Evolutionary conservation across 345 rosid species (phyloP).

Genomic region (Heritiera littoralis): DNA sequence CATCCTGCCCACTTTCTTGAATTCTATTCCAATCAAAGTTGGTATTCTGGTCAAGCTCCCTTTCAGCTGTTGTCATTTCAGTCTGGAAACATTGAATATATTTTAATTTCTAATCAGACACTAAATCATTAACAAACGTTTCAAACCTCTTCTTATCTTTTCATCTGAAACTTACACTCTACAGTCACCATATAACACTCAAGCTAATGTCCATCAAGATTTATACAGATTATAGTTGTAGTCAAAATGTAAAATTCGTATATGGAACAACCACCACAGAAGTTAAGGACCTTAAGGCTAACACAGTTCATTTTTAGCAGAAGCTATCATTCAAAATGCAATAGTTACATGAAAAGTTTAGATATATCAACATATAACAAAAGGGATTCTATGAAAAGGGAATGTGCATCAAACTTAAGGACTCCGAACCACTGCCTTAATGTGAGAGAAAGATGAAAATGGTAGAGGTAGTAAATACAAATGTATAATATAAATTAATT

Average conservation of each 20-base stretch:
- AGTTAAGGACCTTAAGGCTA: neutral
- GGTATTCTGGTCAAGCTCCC: conserved; percentile 96
- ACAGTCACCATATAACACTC: neutral
- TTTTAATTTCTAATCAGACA: conserved; percentile 28
- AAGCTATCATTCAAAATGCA: neutral
- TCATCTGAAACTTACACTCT: neutral
- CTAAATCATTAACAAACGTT: neutral
- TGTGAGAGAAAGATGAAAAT: neutral
- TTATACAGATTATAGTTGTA: neutral
- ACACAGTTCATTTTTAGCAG: neutral
- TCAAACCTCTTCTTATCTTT: neutral
- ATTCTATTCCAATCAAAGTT: conserved; percentile 98
- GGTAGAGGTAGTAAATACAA: neutral
- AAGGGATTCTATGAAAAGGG: neutral
- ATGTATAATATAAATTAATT: neutral
- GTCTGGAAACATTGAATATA: conserved; percentile 50
- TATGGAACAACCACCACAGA: neutral
- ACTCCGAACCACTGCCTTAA: neutral
- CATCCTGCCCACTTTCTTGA: conserved; percentile 93
- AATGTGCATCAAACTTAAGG: neutral
- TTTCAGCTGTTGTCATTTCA: conserved; percentile 99
- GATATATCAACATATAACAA: neutral
- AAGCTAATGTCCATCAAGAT: neutral
- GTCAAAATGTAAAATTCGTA: neutral
- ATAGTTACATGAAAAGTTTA: neutral